Evolutionary conservation across 352 stramenopile genomes (phyloP).

Genomic region (Phytophthora tubulina): DNA sequence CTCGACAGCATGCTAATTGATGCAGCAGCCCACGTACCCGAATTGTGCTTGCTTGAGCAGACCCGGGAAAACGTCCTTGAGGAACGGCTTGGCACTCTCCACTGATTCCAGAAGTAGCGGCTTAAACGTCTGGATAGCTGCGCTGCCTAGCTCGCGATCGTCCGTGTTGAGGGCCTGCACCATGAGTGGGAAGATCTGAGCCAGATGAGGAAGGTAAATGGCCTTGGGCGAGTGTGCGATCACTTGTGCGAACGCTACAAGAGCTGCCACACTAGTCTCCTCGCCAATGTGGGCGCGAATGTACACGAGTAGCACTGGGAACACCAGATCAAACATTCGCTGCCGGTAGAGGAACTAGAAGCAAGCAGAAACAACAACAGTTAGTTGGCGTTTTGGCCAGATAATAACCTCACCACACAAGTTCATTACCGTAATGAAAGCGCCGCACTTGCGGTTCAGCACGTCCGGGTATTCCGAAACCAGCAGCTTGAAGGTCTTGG

Average conservation of each 20-base stretch:
- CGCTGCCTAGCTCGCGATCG: conserved; percentile 72
- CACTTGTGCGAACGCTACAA: conserved; percentile 83
- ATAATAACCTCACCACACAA: background rate
- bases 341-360: conserved; percentile 82
- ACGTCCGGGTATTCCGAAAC: conserved; percentile 84
- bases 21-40: conserved; percentile 51
- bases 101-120: conserved; percentile 79
- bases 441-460: conserved; percentile 86
- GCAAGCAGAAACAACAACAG: background rate
- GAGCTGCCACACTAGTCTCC: conserved; percentile 62
- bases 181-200: conserved; percentile 86
- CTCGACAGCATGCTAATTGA: background rate
- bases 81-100: conserved; percentile 83
- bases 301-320: conserved; percentile 73
- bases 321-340: conserved; percentile 83
- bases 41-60: conserved; percentile 86
- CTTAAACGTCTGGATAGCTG: conserved; percentile 85
- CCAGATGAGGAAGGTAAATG: conserved; percentile 77
- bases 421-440: conserved; percentile 74
- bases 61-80: conserved; percentile 87
- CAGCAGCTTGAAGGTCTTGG: conserved; percentile 83
- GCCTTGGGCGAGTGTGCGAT: conserved; percentile 86
- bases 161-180: conserved; percentile 85
- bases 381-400: background rate
- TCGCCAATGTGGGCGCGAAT: conserved; percentile 57